Conservation (phyloP, 768 basidiomycete genomes). For the Lanmaoa pseudosensibilis region DNA sequence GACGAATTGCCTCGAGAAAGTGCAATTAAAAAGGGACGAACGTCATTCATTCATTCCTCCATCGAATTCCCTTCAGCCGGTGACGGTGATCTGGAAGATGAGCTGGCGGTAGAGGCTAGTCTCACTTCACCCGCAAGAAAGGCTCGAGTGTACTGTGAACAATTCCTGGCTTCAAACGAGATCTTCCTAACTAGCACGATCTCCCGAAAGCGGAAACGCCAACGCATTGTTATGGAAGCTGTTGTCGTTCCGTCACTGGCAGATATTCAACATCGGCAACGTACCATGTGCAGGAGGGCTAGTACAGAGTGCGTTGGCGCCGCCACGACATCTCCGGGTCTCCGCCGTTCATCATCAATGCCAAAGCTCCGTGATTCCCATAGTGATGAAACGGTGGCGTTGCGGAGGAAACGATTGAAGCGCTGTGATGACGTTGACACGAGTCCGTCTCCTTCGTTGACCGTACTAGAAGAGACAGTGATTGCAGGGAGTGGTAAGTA, state of each 20-base stretch:
- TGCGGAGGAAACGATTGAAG: constrained; percentile 27
- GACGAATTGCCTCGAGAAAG: constrained; percentile 36
- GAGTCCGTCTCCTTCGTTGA: constrained; percentile 18
- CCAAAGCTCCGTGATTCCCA: constrained; percentile 18
- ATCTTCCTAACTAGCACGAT: not conserved
- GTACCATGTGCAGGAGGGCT: constrained; percentile 20
- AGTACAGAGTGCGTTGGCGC: constrained; percentile 15
- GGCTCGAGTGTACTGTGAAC: not conserved
- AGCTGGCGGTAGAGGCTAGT: constrained; percentile 24
- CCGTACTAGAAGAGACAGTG: constrained; percentile 28
- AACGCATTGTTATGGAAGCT: constrained; percentile 50
- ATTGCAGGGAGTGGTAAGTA: constrained; percentile 37
- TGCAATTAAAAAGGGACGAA: constrained; percentile 28
- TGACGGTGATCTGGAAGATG: constrained; percentile 33
- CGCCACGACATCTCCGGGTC: constrained; percentile 4
- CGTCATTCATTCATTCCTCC: constrained; percentile 33
- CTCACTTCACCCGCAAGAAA: constrained; percentile 25
- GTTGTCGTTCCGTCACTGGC: constrained; percentile 47
- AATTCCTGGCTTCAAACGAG: not conserved
- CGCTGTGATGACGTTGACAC: constrained; percentile 21
- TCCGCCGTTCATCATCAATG: constrained; percentile 31
- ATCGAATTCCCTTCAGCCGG: constrained; percentile 27
- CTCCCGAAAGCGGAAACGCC: constrained; percentile 44
- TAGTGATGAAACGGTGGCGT: constrained; percentile 10
- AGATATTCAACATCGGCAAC: constrained; percentile 24